Evolutionary conservation across 2,329 filamentous ascomycete species (phyloP), one percentile per base, ranked within the genome.

Genomic region (Clonostachys byssicola): DNA sequence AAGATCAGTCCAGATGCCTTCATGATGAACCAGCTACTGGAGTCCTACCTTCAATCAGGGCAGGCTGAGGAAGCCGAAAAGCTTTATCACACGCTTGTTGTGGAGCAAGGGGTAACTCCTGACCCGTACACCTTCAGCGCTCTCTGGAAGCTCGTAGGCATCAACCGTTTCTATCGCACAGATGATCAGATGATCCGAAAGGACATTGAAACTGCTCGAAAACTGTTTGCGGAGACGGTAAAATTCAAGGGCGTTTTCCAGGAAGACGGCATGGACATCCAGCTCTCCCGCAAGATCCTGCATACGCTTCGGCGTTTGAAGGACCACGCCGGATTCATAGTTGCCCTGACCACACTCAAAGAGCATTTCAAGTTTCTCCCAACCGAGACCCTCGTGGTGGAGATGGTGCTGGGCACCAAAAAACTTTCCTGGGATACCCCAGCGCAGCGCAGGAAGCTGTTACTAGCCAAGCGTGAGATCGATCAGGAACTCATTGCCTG

Each of bases 21-120:
- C 62, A 86, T 92, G 67, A 81, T 92, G 74, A 94, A 92, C 63
- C 86, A 91, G 59, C 70, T 92, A 18, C 77, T 94, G 23, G 81
- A 83, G 50, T 81, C 83, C 7, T 78, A 85, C 51, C 74, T 86
- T 42, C 78, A 83, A 50, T 77, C 78, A 49, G 78, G 80, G 44
- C 71, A 80, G 45, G 71, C 75, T 41, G 63, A 67, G 20, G 68
- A 77, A 44, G 80, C 86, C 0, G 73, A 78, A 55, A 59, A 66
- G 4, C 72, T 83, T 33, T 89, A 83, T 61, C 61, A 67, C 10
- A 62, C 67, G 16, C 74, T 89, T 59, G 75, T 78, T 33, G 54
- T 63, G 10, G 65, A 74, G 23, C 66, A 70, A 35, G 68, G 65
- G 34, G 61, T 86, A 39, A 64, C 70, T 44, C 85, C 86, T 1